Evolutionary conservation across 768 basidiomycete species (phyloP).

Genomic region (Xerocomus brunneocitrinus): DNA sequence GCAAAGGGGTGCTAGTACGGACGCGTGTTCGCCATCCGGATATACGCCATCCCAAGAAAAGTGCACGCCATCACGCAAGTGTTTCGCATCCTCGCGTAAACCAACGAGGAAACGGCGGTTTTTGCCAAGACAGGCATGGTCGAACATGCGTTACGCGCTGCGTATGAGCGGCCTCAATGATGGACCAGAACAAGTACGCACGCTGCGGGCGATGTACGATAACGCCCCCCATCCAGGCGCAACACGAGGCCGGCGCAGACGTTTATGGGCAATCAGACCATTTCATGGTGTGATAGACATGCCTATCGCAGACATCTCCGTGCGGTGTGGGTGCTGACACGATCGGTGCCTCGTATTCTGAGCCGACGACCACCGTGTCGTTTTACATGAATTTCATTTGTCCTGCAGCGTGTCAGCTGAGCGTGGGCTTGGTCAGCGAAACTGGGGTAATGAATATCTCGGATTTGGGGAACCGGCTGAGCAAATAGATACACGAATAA

Average conservation of each 20-base stretch:
- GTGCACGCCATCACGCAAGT: background rate
- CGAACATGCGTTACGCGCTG: background rate
- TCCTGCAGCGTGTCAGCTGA: background rate
- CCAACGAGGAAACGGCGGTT: background rate
- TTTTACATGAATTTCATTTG: background rate
- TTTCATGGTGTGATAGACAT: background rate
- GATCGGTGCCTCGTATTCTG: background rate
- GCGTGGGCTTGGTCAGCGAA: background rate
- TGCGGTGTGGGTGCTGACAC: background rate
- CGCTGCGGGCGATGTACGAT: background rate
- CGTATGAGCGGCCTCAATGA: no score
- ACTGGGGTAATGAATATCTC: background rate
- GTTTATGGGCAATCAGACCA: background rate
- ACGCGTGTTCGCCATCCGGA: background rate
- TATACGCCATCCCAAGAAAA: background rate
- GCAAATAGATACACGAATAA: background rate
- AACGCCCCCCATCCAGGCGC: background rate
- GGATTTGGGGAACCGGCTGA: background rate
- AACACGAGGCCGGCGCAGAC: background rate
- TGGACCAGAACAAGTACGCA: background rate
- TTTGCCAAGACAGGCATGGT: background rate
- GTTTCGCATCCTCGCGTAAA: background rate
- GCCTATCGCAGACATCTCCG: background rate
- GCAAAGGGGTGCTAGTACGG: background rate
- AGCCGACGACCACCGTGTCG: background rate